Evolutionary conservation across 108 stramenopile genomes (phyloP), one percentile per base, ranked within the genome.

Genomic region (Licmophora abbreviata): DNA sequence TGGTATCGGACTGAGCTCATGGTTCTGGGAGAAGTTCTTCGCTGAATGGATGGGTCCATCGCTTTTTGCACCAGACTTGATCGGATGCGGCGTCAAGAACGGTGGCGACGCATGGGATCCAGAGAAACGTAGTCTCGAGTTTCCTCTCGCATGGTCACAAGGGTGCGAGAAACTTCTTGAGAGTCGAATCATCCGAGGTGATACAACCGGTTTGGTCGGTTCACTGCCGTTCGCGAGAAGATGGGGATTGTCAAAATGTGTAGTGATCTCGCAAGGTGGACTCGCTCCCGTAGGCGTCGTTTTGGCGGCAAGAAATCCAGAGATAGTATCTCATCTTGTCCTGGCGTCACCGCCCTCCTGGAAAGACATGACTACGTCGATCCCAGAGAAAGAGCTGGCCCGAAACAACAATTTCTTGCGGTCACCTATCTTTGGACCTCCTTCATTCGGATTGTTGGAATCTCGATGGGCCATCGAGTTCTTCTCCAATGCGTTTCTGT

Each of bases 401-500:
- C 49, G 53, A 44, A 85, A 85, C 48, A 76, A 75, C 47, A 47
- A 70, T 23, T 76, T 85, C 36, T 59, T 81, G 11, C 42, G 48
- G 28, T 66, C 63, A 28, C 61, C 61, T 14, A 49, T 77, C 9
- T 59, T 63, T 35, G 79, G 76, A 7, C 21, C 45, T 18, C 18
- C 76, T 12, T 79, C 83, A 18, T 85, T 85, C 47, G 10, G 15
- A 1, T 2, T 77, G 7, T 44, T 85, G 32, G 83, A 85, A 61
- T 56, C 60, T 8, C 63, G 72, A 30, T 29, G 30, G 30, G 57
- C 70, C n/a, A 51, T 85, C 27, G 37, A 53, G 54, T 78, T 81
- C 54, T 85, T 85, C 54, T 79, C 77, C 34, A 74, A 79, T 38
- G 11, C 45, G 2, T 79, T 83, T 38, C 48, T 83, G 34, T 85